Base-by-base conservation (phyloP, 2,329 filamentous ascomycete species). In the Elsinoe fawcettii region DNA sequence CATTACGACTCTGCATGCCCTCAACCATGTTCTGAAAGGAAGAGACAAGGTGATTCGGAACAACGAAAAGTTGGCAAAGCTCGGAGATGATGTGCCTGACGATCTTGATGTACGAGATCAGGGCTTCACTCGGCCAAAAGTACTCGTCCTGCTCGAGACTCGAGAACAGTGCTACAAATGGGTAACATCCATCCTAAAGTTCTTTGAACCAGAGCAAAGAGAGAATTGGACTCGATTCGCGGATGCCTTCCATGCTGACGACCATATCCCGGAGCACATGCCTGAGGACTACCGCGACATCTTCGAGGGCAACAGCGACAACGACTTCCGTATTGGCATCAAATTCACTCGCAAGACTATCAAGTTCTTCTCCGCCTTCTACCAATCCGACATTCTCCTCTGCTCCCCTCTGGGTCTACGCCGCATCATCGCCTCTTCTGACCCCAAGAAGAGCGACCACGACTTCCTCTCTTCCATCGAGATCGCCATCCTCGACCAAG, bases 291-390 rank as follows among this genome's bases (percentile, higher is more conserved):
- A 95, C 72, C 79, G 81, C 22, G 88, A 95, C 58, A 79, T 97
- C 0, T 99, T 99, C 67, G 86, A 86, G 60, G 93, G 93, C 59
- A 97, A 96, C 68, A 90, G 96, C 69, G 93, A 97, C 69, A 93
- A 99, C 73, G 93, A 95, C 81, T 99, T 97, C 74, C 84, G 92
- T 2, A 77, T 97, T 1, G 93, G 92, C n/a, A 73, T 99, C 67
- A 99, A 97, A 72, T 95, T 99, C 70, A 97, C 93, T 0, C 83
- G 93, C 60, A 97, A 96, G 73, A 95, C 90, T 0, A 79, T 97
- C 68, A 97, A 96, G 70, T 93, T 88, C 69, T 99, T 95, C 74
- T 82, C 92, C 0, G 87, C 90, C 61, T 99, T 99, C 70, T 97
- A 97, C 76, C 92, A 87, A 69, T 96, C 91, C 8, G 93, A 99